Base-by-base conservation (phyloP, 176 grass and related monocot genomes). In the Tillandsia leiboldiana region DNA sequence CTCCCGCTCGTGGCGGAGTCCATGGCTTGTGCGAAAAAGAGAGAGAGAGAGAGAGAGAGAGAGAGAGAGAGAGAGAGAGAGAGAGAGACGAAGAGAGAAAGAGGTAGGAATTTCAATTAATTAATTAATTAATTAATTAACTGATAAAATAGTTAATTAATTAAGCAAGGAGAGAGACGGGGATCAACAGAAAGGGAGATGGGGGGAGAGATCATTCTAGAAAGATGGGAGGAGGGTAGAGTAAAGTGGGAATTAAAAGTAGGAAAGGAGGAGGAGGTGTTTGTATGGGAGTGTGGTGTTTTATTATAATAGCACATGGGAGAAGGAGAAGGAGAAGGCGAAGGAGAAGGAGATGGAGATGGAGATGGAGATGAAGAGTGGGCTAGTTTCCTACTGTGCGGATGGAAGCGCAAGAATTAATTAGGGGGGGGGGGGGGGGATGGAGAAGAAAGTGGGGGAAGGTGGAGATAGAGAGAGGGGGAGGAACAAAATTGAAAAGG, bases 1-100 rank as follows among this genome's bases (percentile, higher is more conserved):
- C 91, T 90, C 26, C 87, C 84, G 70, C 91, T 90, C 64, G 90
- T 85, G 28, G 76, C 91, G 47, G 91, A 96, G 66, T 96, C 87
- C 91, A 96, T 96, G 10, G 13, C 47, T 49, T 42, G 29, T 0
- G 14, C 26, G 28, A 51, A 3, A n/a, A 13, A 67, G 48, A 13
- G 33, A 23, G 15, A 70, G 67, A 53, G 3, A 51, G n/a, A 20
- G 51, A 53, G 68, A 53, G 49, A 23, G n/a, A 51, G 47, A 23
- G 9, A 51, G n/a, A 10, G 1, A 10, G 18, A 9, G 11, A 18
- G 52, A 23, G 64, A 50, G 8, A 26, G 26, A 69, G 69, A 9
- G 15, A 18, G 3, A 66, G 56, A 20, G n/a, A n/a, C 29, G 51
- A 67, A 14, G 62, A 61, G 23, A 24, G 23, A 24, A 24, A 24